These are phyloP conservation scores for Phialophora macrospora DNA, from an alignment of 2,329 filamentous ascomycete genomes.

Conservation along the genomic window DNA sequence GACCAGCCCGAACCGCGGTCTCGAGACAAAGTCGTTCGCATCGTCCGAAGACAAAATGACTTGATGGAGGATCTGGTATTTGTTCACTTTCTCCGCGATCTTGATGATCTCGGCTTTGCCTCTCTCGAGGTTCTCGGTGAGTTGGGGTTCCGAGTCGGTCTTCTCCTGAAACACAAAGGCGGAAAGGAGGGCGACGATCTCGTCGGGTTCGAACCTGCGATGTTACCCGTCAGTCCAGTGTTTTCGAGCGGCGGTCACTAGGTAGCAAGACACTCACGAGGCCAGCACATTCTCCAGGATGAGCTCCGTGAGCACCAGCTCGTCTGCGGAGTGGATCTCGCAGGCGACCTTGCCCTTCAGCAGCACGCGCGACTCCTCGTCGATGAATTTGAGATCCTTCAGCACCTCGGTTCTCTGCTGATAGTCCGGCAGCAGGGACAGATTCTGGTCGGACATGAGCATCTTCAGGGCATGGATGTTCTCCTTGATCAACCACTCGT, in stretches of 20 bases:
- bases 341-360: conserved; percentile 98
- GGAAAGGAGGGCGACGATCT: conserved; percentile 92
- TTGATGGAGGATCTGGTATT: conserved; percentile 85
- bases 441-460: conserved; percentile 92
- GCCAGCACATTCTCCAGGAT: conserved; percentile 96
- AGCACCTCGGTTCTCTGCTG: conserved; percentile 92
- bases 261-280: conserved; percentile 74
- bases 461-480: conserved; percentile 86
- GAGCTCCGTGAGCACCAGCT: conserved; percentile 92
- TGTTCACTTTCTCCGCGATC: conserved; percentile 91
- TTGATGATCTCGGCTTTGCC: conserved; percentile 84
- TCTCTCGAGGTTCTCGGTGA: conserved; percentile 80
- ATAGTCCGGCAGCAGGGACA: conserved; percentile 94
- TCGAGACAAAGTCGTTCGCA: conserved; percentile 86
- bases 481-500: conserved; percentile 95
- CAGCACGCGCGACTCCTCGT: conserved; percentile 82
- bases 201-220: conserved; percentile 58
- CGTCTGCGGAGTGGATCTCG: conserved; percentile 96
- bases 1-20: conserved; percentile 88
- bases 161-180: conserved; percentile 98
- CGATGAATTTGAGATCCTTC: conserved; percentile 89
- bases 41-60: conserved; percentile 90
- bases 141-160: conserved; percentile 76
- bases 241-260: background rate
- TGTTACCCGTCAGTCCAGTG: background rate